Evolutionary conservation across 1,139 yeast genomes (phyloP), one percentile per base, ranked within the genome.

Genomic region (Kodamaea sp.): DNA sequence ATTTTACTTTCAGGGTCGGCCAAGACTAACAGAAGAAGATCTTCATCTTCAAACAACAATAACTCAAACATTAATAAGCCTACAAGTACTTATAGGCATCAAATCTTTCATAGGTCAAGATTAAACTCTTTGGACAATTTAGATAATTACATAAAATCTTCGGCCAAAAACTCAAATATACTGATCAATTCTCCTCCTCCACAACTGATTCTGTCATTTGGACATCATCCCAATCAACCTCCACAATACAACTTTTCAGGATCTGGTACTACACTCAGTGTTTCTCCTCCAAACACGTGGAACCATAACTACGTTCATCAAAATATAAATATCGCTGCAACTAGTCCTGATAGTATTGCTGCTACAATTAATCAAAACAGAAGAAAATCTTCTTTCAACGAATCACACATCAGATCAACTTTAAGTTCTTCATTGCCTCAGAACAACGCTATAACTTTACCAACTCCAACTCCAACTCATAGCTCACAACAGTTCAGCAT

Each of bases 311-410:
- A 40, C 52, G 50, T 51, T 23, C 55, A 53, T 42, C 46, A 47
- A 24, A 36, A 44, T 6, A 49, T 15, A 4, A 15, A 15, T 15
- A 15, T 37, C 34, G 27, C 53, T 24, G 52, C 57, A 24, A 51
- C 58, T 37, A 51, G 50, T 32, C 49, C 49, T 31, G 57, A 50
- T 38, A 51, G 53, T 34, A 44, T 54, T 9, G 53, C 55, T 7
- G 46, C 57, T 15, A 50, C 54, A 5, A 46, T 54, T 38, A 41
- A 45, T 24, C 49, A 51, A 22, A 58, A 57, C 31, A 55, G 73
- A 37, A 52, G 75, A 38, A 70, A 67, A 45, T 67, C 73, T 11
- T 68, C 74, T 8, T 70, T 70, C 48, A 71, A 70, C 47, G 76
- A 71, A 48, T 63, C 70, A 6, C 68, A 68, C 44, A 54, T 71